Evolutionary conservation across 2,329 filamentous ascomycete species (phyloP).

Genomic region (Botrytis aclada): DNA sequence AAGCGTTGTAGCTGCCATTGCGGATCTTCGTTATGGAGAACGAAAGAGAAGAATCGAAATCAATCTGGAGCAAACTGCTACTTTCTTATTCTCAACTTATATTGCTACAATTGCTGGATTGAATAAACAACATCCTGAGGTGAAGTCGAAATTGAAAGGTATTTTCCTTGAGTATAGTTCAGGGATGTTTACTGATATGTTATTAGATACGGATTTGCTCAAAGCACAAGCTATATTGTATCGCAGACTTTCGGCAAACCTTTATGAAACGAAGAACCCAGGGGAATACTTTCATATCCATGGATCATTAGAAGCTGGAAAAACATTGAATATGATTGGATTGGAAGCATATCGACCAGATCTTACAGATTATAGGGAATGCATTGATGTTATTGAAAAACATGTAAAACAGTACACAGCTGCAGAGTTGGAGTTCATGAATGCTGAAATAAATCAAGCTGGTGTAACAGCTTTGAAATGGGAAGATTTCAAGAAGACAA

Average conservation of each 20-base stretch:
- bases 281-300: slow-evolving; percentile 74
- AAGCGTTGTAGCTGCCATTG: slow-evolving; percentile 56
- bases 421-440: slow-evolving; percentile 56
- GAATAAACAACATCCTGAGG: slow-evolving; percentile 46
- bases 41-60: slow-evolving; percentile 45
- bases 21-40: slow-evolving; percentile 50
- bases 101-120: slow-evolving; percentile 54
- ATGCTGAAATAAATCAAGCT: slow-evolving; percentile 54
- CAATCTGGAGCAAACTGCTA: slow-evolving; percentile 52
- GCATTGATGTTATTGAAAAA: slow-evolving; percentile 57
- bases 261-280: slow-evolving; percentile 64
- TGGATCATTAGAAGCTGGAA: slow-evolving; percentile 68
- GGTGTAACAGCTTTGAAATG: slow-evolving; percentile 58
- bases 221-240: slow-evolving; percentile 69
- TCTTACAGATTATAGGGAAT: slow-evolving; percentile 56
- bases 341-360: slow-evolving; percentile 59
- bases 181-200: background rate
- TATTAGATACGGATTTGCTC: slow-evolving; percentile 66
- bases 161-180: background rate
- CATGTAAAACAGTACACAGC: slow-evolving; percentile 54
- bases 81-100: slow-evolving; percentile 58
- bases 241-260: slow-evolving; percentile 67
- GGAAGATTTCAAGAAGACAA: slow-evolving; percentile 56
- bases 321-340: slow-evolving; percentile 67
- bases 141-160: slow-evolving; percentile 47